A percentile compares a stretch with the other conserved stretches of the same genome.
Conservation (phyloP, 441 rosid genomes). For the Populus hybrid region DNA sequence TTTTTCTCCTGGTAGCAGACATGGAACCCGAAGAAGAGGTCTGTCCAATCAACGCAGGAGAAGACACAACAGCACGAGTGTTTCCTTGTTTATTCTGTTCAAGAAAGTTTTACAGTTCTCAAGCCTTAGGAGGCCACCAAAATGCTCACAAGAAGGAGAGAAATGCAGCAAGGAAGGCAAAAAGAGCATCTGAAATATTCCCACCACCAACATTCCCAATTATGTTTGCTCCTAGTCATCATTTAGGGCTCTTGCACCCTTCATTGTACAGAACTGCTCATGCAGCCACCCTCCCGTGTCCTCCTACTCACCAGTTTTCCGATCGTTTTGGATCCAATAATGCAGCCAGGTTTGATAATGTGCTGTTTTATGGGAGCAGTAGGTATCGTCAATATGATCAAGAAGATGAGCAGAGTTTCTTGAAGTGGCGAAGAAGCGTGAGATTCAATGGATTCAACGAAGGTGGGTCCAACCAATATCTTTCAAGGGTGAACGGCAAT, state of each 20-base stretch:
- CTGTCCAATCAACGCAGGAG: slow-evolving; percentile 31
- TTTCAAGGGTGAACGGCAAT: slow-evolving; percentile 19
- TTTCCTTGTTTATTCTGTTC: slow-evolving; percentile 84
- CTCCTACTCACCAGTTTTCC: slow-evolving; percentile 33
- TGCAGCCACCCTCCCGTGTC: slow-evolving; percentile 42
- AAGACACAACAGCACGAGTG: slow-evolving; percentile 41
- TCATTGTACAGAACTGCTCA: slow-evolving; percentile 47
- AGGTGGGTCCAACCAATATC: slow-evolving; percentile 16
- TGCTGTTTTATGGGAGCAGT: slow-evolving; percentile 22
- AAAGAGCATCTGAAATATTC: slow-evolving; percentile 42
- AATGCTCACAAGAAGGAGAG: slow-evolving; percentile 98
- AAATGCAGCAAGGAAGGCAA: slow-evolving; percentile 67
- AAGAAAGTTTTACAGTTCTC: slow-evolving; percentile 86
- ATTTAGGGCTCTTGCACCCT: slow-evolving; percentile 42
- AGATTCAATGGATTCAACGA: slow-evolving; percentile 27
- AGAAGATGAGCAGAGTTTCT: slow-evolving; percentile 33
- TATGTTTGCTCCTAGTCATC: slow-evolving; percentile 28
- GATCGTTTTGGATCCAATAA: slow-evolving; percentile 37
- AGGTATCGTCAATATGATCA: slow-evolving; percentile 21
- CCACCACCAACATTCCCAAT: slow-evolving; percentile 42
- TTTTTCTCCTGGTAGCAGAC: slow-evolving; percentile 6
- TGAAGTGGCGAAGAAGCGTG: slow-evolving; percentile 45
- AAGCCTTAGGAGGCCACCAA: slow-evolving; percentile 95
- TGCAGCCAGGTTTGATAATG: slow-evolving; percentile 36
- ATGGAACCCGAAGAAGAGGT: slow-evolving; percentile 42